A percentile compares a stretch with the other conserved stretches of the same genome.
phyloP scores from a whole-genome alignment of 2,329 filamentous ascomycete genomes.

The Sarocladium kiliense region DNA sequence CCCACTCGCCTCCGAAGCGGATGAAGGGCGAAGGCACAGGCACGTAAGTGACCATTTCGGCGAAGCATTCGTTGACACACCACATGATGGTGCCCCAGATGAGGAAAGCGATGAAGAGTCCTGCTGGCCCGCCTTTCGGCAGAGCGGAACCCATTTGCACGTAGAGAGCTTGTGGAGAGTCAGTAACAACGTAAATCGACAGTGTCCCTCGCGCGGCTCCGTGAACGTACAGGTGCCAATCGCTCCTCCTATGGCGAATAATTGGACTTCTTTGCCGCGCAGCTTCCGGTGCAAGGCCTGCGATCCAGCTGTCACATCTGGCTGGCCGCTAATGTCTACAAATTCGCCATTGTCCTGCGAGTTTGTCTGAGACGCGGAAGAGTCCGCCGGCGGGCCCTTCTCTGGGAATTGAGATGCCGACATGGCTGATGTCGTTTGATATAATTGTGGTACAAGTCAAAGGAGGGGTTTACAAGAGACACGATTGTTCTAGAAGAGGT shows the following conservation, averaged over 20 bases:
- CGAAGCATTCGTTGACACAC: conserved; percentile 23
- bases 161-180: conserved; percentile 13
- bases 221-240: conserved; percentile 35
- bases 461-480: too few species aligned
- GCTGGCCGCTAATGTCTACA: not conserved
- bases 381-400: not conserved
- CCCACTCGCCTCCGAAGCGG: conserved; percentile 39
- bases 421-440: not conserved
- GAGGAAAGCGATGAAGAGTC: conserved; percentile 25
- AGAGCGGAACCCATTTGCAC: conserved; percentile 26
- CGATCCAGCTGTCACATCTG: not conserved
- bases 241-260: conserved; percentile 48
- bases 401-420: not conserved
- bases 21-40: conserved; percentile 42
- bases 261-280: conserved; percentile 33
- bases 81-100: conserved; percentile 20
- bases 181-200: not conserved
- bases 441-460: too few species aligned
- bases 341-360: not conserved
- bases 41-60: conserved; percentile 45
- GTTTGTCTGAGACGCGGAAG: not conserved
- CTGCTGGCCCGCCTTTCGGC: conserved; percentile 27
- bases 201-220: not conserved
- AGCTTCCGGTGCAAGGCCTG: conserved; percentile 8
- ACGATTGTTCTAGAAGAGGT: not conserved